These are phyloP conservation scores for Moniliophthora roreri DNA, from an alignment of 1,284 basidiomycete genomes.

Conservation along the genomic window DNA sequence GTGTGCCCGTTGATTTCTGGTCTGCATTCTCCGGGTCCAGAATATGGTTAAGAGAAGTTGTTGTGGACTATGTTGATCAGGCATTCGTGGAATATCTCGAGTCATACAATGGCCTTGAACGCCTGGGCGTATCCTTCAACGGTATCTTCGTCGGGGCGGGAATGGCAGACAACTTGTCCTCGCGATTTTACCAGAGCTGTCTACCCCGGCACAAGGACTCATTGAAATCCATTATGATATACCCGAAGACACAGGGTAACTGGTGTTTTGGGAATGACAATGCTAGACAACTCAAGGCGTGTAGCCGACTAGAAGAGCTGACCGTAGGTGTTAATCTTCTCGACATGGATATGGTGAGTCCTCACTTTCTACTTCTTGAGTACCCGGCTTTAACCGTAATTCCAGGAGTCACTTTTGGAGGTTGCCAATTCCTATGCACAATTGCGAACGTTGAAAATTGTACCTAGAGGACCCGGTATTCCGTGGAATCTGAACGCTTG, in stretches of 20 bases:
- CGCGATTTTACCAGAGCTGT: not conserved
- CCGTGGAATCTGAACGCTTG: slow-evolving; percentile 1
- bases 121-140: not conserved
- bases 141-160: not conserved
- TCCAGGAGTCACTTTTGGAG: not conserved
- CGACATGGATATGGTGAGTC: not conserved
- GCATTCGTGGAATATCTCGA: not conserved
- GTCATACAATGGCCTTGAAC: not conserved
- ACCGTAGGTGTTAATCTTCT: not conserved
- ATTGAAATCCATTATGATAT: not conserved
- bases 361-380: not conserved
- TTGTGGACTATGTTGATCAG: not conserved
- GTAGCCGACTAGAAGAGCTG: not conserved
- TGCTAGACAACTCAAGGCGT: not conserved
- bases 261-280: not conserved
- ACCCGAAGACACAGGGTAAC: not conserved
- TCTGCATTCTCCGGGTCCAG: not conserved
- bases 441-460: not conserved
- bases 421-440: not conserved
- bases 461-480: not conserved
- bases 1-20: slow-evolving; percentile 1
- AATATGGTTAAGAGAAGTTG: not conserved
- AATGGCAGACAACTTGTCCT: not conserved
- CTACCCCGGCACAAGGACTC: not conserved
- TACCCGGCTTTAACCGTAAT: too few species aligned